Conservation (phyloP, 2,329 filamentous ascomycete species). For the Hymenoscyphus scutula region DNA sequence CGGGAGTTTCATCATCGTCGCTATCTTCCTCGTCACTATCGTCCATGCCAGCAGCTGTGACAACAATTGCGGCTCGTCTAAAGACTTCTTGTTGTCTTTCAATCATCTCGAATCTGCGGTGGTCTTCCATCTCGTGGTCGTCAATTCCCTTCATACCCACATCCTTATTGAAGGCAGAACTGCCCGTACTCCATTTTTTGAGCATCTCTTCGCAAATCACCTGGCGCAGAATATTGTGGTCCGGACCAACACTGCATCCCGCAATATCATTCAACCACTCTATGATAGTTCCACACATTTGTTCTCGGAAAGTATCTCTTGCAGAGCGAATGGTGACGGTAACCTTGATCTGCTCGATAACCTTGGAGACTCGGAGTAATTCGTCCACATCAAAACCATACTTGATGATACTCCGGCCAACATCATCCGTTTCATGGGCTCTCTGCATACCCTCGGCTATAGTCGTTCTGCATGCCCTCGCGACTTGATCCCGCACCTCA, state of each 20-base stretch:
- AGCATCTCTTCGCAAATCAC: constrained; percentile 90
- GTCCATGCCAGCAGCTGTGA: constrained; percentile 24
- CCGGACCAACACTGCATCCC: constrained; percentile 78
- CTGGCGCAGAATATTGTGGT: constrained; percentile 74
- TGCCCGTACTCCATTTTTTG: constrained; percentile 82
- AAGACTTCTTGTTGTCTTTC: constrained; percentile 19
- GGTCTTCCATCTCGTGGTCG: constrained; percentile 63
- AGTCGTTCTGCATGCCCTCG: constrained; percentile 77
- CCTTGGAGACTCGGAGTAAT: constrained; percentile 74
- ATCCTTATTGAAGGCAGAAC: constrained; percentile 73
- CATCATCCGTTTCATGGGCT: constrained; percentile 84
- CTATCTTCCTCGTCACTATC: constrained; percentile 14
- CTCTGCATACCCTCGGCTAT: constrained; percentile 66
- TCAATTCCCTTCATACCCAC: constrained; percentile 78
- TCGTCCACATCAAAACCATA: constrained; percentile 70
- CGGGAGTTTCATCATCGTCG: constrained; percentile 45
- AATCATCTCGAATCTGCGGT: constrained; percentile 20
- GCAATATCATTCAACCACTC: constrained; percentile 95
- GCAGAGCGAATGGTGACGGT: constrained; percentile 93
- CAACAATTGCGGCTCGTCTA: constrained; percentile 19
- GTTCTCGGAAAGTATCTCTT: constrained; percentile 91
- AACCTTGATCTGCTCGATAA: constrained; percentile 93
- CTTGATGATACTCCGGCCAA: constrained; percentile 82
- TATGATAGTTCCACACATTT: constrained; percentile 97
- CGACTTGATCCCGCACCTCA: constrained; percentile 87